phyloP scores from a whole-genome alignment of 768 basidiomycete species.

The Kwoniella bestiolae region DNA sequence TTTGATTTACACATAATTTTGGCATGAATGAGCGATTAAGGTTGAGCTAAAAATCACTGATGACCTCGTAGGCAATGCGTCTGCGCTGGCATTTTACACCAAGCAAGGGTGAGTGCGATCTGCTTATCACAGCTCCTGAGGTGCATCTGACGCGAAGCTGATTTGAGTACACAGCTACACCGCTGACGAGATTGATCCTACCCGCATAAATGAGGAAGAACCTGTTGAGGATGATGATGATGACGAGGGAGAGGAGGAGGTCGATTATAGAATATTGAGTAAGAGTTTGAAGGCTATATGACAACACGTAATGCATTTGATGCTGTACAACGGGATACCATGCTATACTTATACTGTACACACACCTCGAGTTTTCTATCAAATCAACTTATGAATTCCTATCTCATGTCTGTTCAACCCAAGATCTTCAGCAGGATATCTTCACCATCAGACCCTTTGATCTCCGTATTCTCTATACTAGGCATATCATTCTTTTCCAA shows the following conservation, averaged over 20 bases:
- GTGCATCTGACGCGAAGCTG: background rate
- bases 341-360: background rate
- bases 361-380: too few species aligned
- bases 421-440: slow-evolving; percentile 10
- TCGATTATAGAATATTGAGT: slow-evolving; percentile 43
- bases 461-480: slow-evolving; percentile 1
- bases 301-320: background rate
- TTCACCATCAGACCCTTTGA: background rate
- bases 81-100: slow-evolving; percentile 37
- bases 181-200: slow-evolving; percentile 50
- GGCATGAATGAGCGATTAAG: too few species aligned
- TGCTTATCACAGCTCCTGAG: too few species aligned
- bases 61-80: slow-evolving; percentile 29
- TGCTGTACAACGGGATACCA: background rate
- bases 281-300: slow-evolving; percentile 23
- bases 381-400: too few species aligned
- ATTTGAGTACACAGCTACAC: slow-evolving; percentile 29
- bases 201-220: slow-evolving; percentile 33
- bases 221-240: slow-evolving; percentile 19
- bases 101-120: slow-evolving; percentile 37
- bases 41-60: too few species aligned
- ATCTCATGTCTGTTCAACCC: too few species aligned
- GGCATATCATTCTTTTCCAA: slow-evolving; percentile 14
- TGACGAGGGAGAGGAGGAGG: slow-evolving; percentile 5
- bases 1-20: background rate